Evolutionary conservation across 352 stramenopile species (phyloP), one percentile per base, ranked within the genome.

Genomic region (Thalassiosira livingstoniorum): DNA sequence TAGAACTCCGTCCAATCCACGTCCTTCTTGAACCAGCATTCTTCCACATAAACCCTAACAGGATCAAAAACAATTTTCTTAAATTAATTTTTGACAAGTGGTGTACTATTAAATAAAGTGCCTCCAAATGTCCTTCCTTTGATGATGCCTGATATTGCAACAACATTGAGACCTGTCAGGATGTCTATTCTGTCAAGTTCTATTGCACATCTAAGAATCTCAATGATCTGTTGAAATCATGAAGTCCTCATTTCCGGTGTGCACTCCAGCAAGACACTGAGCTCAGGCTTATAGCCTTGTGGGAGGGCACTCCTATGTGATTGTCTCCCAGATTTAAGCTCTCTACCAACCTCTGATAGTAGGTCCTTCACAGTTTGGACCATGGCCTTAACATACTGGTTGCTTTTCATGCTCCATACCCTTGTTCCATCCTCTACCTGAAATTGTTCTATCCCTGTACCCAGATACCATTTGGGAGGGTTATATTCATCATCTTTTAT

Each of bases 1-100:
- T 90, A 90, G 35, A 87, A 85, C 18, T 86, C 60, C 4, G n/a
- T 75, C 81, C 85, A 90, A 69, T 85, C 69, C 15, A 54, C 78
- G 3, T 61, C 29, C 0, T 32, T 1, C 47, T 72, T 72, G 18
- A 83, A 83, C 42, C 42, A n/a, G 1, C 43, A 45, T 27, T 75
- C 39, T 27, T 82, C 51, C 11, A 73, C 39, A 11, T 65, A 21
- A 25, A 68, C 45, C 2, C 51, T 23, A 0, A n/a, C 42, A 1
- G 66, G 70, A 66, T 88, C 67, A 32, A 87, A 43, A 4, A 82
- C 47, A 31, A 90, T 53, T 27, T 55, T 37, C 0, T 75, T 73
- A 11, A 53, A 47, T 42, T 57, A 73, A 34, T 75, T 69, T 69
- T 61, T 4, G 66, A 68, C 1, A 91, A 37, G 51, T 87, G 86